Conservation (phyloP, 441 rosid genomes). For the Gossypium lobatum region DNA sequence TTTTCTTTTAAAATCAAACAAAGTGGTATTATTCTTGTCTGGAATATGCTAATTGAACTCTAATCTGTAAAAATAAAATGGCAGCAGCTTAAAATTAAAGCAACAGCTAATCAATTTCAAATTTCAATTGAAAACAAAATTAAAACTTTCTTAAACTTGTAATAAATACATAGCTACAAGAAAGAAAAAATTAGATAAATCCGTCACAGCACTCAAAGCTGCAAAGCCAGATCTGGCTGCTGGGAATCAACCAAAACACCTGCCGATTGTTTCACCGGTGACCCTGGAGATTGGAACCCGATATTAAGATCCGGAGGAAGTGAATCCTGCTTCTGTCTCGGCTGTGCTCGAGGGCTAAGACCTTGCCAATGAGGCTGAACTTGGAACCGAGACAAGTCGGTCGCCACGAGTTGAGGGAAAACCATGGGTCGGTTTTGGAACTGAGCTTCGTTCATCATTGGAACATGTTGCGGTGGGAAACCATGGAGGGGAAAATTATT, state of each 20-base stretch:
- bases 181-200: neutral
- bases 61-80: too few species aligned
- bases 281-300: conserved; percentile 80
- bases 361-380: conserved; percentile 60
- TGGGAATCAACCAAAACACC: conserved; percentile 66
- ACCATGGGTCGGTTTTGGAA: conserved; percentile 44
- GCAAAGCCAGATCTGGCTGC: conserved; percentile 91
- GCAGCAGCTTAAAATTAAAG: too few species aligned
- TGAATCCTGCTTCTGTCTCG: conserved; percentile 59
- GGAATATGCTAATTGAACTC: too few species aligned
- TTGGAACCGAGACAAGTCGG: conserved; percentile 60
- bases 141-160: conserved; percentile 6
- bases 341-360: conserved; percentile 44
- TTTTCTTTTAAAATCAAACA: too few species aligned
- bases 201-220: conserved; percentile 41
- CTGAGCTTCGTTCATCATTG: conserved; percentile 37
- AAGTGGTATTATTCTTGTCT: too few species aligned
- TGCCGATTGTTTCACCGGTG: conserved; percentile 75
- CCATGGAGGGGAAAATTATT: conserved; percentile 48
- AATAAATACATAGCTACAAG: neutral
- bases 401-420: conserved; percentile 52
- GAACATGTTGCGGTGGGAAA: conserved; percentile 44
- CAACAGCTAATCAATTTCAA: conserved; percentile 1
- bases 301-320: conserved; percentile 87
- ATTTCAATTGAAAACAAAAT: neutral